Evolutionary conservation across 2,329 filamentous ascomycete genomes (phyloP), one percentile per base, ranked within the genome.

Genomic region (Lachnellula subtilissima): DNA sequence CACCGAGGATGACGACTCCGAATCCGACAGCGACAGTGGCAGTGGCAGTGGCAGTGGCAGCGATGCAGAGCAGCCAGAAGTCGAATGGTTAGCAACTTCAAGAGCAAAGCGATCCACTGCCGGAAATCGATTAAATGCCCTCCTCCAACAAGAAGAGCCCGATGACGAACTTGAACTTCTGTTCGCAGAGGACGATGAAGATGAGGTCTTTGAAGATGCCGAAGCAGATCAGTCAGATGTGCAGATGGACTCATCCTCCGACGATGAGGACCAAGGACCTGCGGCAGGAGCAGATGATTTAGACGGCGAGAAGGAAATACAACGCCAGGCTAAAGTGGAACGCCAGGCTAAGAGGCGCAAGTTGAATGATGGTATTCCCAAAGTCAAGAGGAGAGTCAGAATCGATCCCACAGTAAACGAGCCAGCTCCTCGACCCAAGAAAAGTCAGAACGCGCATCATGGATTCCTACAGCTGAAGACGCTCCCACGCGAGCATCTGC

Each of bases 221-320:
- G 86, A 80, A 32, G 78, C 80, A 56, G 76, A 83, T 47, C 80
- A 79, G 11, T 89, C 87, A 1, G 93, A 97, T 69, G 85, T 89
- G 63, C 86, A 89, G 48, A 87, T 97, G 76, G 91, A 95, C 66
- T 92, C 88, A 14, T 95, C 90, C 0, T 89, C 85, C 0, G 88
- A 90, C 61, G 88, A 91, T 48, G 90, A 94, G 49, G 90, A 95
- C 58, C 87, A 91, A 56, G 85, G 83, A 72, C 77, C 84, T 51
- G 78, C 87, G 56, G 72, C 74, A 39, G 74, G 72, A 53, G 70
- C 69, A 28, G 80, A 79, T 19, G 84, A 94, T 62, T 72, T 94
- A 4, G 89, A 90, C 55, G 94, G 94, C 36, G 94, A 99, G 74
- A 88, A 86, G 66, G 91, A 96, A 72, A 72, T 99, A 53, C 85